A percentile compares a stretch with the other conserved stretches of the same genome.
phyloP scores from a whole-genome alignment of 78 protist species.

The Protostelium mycophagum region DNA sequence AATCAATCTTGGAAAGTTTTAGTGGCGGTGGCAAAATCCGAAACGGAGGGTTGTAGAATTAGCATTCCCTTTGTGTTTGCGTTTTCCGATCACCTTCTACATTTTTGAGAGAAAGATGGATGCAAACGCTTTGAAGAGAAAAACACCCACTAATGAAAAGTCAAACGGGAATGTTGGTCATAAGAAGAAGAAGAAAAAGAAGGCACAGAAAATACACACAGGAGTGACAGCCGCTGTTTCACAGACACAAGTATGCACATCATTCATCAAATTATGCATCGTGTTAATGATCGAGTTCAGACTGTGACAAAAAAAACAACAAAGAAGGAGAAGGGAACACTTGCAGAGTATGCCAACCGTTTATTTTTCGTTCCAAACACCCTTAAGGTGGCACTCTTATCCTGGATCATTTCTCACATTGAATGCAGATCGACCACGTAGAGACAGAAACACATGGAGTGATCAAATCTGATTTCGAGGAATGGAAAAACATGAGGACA shows the following conservation, averaged over 20 bases:
- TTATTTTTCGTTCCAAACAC: neutral
- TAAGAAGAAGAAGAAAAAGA: neutral
- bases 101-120: neutral
- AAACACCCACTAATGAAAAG: too few relatives aligned
- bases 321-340: neutral
- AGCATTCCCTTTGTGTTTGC: too few relatives aligned
- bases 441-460: neutral
- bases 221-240: neutral
- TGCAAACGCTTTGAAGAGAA: neutral
- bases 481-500: neutral
- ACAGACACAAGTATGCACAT: too few relatives aligned
- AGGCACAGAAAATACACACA: neutral
- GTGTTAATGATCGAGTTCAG: neutral
- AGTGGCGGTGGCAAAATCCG: too few relatives aligned
- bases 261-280: neutral
- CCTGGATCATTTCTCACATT: neutral
- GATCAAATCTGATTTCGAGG: neutral
- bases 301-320: neutral
- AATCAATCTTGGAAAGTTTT: too few relatives aligned
- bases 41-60: too few relatives aligned
- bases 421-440: neutral
- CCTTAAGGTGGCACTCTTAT: conserved; percentile 44
- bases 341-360: neutral
- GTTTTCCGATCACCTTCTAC: too few relatives aligned
- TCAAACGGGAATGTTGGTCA: neutral